Percentiles rank a stretch among this genome's conserved stretches.
phyloP scores from a whole-genome alignment of 345 rosid genomes.

The Syzygium aromaticum region DNA sequence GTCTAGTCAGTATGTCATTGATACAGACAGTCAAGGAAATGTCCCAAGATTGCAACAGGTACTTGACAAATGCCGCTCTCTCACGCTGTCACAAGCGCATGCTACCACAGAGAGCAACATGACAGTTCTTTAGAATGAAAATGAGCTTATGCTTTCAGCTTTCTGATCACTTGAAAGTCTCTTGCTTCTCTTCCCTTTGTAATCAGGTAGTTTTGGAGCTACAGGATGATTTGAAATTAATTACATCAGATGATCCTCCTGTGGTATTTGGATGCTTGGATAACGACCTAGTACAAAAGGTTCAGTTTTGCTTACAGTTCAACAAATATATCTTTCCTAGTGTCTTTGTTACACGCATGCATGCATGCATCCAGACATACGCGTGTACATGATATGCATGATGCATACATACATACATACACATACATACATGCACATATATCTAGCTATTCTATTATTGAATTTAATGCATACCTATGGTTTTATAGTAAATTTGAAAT shows the following conservation, averaged over 20 bases:
- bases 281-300: conserved; percentile 53
- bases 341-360: neutral
- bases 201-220: conserved; percentile 80
- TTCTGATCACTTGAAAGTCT: neutral
- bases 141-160: neutral
- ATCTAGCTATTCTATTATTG: neutral
- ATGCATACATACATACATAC: accelerated
- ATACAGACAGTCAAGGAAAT: conserved; percentile 84
- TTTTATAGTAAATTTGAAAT: neutral
- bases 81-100: neutral
- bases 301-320: conserved; percentile 5
- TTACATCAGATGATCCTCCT: conserved; percentile 86
- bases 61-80: conserved; percentile 7
- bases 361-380: neutral
- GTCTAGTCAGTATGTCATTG: conserved; percentile 91
- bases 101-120: neutral
- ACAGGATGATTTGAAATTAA: conserved; percentile 68
- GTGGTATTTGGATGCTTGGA: conserved; percentile 62
- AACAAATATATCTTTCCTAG: neutral
- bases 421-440: neutral
- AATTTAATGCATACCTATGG: neutral
- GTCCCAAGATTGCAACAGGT: conserved; percentile 75
- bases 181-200: neutral
- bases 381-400: neutral
- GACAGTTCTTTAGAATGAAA: neutral